phyloP scores from a whole-genome alignment of 2,329 filamentous ascomycete species.

The Trichoderma sp. region DNA sequence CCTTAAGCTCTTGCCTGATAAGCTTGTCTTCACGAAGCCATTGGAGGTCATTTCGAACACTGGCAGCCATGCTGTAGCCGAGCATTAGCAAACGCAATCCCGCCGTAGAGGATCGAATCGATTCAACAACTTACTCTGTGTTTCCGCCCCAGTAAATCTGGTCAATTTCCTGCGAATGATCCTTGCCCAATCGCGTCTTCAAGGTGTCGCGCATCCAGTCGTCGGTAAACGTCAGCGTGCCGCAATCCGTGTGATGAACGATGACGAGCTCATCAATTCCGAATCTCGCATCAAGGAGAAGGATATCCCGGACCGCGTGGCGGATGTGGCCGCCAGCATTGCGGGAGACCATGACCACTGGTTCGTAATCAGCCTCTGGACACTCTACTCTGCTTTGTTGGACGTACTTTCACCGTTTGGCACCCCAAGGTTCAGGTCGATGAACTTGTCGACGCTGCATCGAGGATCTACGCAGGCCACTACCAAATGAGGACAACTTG shows the following conservation, averaged over 20 bases:
- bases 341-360: neutral
- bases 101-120: neutral
- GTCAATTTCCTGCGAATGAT: neutral
- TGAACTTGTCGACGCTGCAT: neutral
- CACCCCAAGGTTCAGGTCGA: neutral
- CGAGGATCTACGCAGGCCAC: neutral
- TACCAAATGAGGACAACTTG: neutral
- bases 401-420: neutral
- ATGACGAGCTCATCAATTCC: neutral
- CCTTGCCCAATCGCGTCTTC: neutral
- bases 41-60: neutral
- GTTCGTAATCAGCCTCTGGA: neutral
- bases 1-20: neutral
- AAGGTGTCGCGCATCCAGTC: neutral
- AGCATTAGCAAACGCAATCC: neutral
- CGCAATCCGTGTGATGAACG: neutral
- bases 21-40: neutral
- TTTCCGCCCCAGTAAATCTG: neutral
- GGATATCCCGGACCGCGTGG: neutral
- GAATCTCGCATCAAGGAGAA: neutral
- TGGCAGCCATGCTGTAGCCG: neutral
- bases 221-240: neutral
- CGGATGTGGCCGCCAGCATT: neutral
- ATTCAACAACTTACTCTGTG: neutral
- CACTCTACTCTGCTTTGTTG: neutral